phyloP scores from a whole-genome alignment of 306 rosid species.

The Sphenostylis stenocarpa region DNA sequence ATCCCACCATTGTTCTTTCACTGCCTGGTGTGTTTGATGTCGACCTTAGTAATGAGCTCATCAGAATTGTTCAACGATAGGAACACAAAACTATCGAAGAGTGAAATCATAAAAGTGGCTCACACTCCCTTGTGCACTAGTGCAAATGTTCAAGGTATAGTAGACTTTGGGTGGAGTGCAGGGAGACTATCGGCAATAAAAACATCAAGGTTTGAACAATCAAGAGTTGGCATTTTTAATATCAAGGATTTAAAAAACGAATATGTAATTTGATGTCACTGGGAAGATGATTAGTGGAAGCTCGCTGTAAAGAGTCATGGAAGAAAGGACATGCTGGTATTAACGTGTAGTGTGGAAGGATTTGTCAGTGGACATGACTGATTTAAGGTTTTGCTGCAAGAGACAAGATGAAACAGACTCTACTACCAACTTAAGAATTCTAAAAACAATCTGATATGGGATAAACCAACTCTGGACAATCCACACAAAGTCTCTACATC shows the following conservation, averaged over 20 bases:
- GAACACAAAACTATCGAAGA: background rate
- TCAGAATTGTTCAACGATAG: background rate
- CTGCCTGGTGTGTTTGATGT: background rate
- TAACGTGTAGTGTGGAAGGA: background rate
- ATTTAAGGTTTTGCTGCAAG: background rate
- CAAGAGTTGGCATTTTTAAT: background rate
- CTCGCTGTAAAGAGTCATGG: background rate
- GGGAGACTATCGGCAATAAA: background rate
- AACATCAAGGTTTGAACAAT: background rate
- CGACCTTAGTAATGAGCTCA: background rate
- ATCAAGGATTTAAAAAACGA: background rate
- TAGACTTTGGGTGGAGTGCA: background rate
- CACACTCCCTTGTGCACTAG: background rate
- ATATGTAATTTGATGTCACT: background rate
- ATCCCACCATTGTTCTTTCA: background rate
- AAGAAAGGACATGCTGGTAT: background rate
- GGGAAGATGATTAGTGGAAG: background rate
- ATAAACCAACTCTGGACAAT: slow-evolving; percentile 4
- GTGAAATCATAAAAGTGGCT: background rate
- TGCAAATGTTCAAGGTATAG: background rate
- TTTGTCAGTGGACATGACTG: background rate
- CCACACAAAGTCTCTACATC: background rate
- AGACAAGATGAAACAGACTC: background rate
- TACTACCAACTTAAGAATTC: slow-evolving; percentile 1
- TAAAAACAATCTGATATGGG: background rate